phyloP scores from a whole-genome alignment of 108 stramenopile species.

The Epithemia pelagica region DNA sequence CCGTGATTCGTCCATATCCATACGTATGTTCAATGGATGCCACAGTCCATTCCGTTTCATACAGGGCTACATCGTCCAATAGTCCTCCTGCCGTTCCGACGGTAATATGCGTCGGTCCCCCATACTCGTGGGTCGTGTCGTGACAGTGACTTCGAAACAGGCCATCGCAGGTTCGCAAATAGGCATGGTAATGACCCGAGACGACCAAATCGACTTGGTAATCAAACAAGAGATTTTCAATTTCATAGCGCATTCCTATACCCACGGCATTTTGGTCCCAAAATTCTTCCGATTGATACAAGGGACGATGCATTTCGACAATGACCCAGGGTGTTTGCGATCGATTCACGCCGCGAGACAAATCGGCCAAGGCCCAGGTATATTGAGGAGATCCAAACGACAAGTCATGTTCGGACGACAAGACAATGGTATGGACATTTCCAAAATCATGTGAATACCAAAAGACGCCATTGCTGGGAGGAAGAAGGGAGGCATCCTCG shows the following conservation, averaged over 20 bases:
- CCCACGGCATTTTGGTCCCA: constrained; percentile 38
- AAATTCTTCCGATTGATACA: constrained; percentile 47
- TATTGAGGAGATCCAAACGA: constrained; percentile 57
- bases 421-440: constrained; percentile 55
- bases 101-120: constrained; percentile 56
- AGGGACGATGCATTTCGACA: constrained; percentile 70
- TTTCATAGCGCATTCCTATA: constrained; percentile 41
- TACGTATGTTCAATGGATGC: constrained; percentile 19
- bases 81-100: constrained; percentile 44
- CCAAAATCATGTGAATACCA: constrained; percentile 66
- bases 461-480: constrained; percentile 60
- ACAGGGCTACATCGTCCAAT: constrained; percentile 19
- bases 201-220: constrained; percentile 68
- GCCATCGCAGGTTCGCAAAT: constrained; percentile 62
- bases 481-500: not conserved
- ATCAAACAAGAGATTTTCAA: constrained; percentile 60
- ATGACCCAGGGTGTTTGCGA: constrained; percentile 74
- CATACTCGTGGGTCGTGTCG: constrained; percentile 9
- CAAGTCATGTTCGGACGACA: constrained; percentile 67
- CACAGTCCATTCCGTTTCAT: constrained; percentile 35
- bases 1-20: constrained; percentile 47
- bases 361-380: constrained; percentile 46
- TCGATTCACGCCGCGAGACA: constrained; percentile 46
- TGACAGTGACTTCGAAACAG: constrained; percentile 39
- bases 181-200: constrained; percentile 73